Conservation (phyloP, 2,329 filamentous ascomycete genomes). For the Mariannaea elegans region DNA sequence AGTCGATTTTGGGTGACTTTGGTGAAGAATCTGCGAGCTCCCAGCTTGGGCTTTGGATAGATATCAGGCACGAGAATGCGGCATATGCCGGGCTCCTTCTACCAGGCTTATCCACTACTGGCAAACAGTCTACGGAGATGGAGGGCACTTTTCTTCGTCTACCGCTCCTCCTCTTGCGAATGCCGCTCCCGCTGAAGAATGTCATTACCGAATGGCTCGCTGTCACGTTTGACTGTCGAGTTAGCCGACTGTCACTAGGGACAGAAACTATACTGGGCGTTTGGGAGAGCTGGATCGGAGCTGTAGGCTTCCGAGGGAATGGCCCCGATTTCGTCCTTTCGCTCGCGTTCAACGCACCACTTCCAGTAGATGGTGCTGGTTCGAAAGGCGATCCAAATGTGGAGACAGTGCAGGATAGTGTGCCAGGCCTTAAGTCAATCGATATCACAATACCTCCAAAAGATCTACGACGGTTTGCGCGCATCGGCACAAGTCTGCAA, state of each 20-base stretch:
- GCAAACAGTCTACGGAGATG: conserved; percentile 29
- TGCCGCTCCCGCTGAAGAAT: conserved; percentile 62
- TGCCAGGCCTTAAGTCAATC: conserved; percentile 51
- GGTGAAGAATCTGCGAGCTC: conserved; percentile 28
- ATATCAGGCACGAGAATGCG: conserved; percentile 63
- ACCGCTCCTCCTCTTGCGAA: conserved; percentile 63
- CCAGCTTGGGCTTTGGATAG: conserved; percentile 53
- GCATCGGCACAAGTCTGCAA: conserved; percentile 46
- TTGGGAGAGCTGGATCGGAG: conserved; percentile 62
- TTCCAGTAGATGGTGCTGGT: conserved; percentile 26
- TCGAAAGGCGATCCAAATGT: conserved; percentile 25
- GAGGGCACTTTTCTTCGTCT: conserved; percentile 54
- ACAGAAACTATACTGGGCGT: conserved; percentile 58
- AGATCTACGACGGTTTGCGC: conserved; percentile 58
- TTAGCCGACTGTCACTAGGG: conserved; percentile 59
- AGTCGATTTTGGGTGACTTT: conserved; percentile 44
- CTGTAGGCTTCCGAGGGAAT: conserved; percentile 46
- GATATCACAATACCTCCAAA: conserved; percentile 61
- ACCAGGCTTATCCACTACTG: conserved; percentile 44
- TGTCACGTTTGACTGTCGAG: conserved; percentile 64
- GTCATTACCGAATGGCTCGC: conserved; percentile 61
- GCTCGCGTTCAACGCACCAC: conserved; percentile 58
- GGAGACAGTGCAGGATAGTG: conserved; percentile 21
- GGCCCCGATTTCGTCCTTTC: conserved; percentile 59
- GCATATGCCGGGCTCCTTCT: conserved; percentile 61